Evolutionary conservation across 148 eudicot genomes (phyloP), one percentile per base, ranked within the genome.

Genomic region (Salicornia ramosissima): DNA sequence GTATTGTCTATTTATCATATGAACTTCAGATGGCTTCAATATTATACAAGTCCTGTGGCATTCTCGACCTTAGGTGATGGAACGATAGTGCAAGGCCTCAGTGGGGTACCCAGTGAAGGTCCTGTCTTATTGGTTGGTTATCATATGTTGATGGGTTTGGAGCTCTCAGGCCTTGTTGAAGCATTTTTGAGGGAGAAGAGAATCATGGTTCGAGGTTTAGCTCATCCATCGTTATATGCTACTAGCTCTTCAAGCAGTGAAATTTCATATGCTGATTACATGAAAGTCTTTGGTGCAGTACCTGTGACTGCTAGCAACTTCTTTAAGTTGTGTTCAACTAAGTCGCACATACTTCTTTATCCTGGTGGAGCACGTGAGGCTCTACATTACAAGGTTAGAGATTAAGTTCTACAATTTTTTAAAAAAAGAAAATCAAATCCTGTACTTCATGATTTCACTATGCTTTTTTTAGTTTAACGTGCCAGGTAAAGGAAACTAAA

Each of bases 351-450:
- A 43, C 82, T 94, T 68, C 90, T 94, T 65, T 94, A 91, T 76
- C 99, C 99, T 34, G 97, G 99, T 62, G 99, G 97, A 50, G 91
- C 90, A 57, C 99, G 99, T 34, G 99, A 94, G 80, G 99, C 99
- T 73, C 90, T 91, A 50, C 99, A 94, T 73, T 81, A 80, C 45
- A 94, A 84, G 90, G 97, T 90, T 46, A 36, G 81, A 66, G n/a
- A n/a, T n/a, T n/a, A n/a, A n/a, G n/a, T n/a, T n/a, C n/a, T n/a
- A n/a, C n/a, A n/a, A n/a, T n/a, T n/a, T n/a, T n/a, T n/a, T n/a
- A n/a, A n/a, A n/a, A n/a, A n/a, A n/a, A n/a, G n/a, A n/a, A n/a
- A n/a, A n/a, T n/a, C n/a, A n/a, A n/a, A n/a, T n/a, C n/a, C n/a
- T n/a, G n/a, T n/a, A n/a, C n/a, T n/a, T n/a, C n/a, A n/a, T n/a